These are phyloP conservation scores for Spinellus fusiger DNA, from an alignment of 192 early-diverging fungal species.

Conservation along the genomic window DNA sequence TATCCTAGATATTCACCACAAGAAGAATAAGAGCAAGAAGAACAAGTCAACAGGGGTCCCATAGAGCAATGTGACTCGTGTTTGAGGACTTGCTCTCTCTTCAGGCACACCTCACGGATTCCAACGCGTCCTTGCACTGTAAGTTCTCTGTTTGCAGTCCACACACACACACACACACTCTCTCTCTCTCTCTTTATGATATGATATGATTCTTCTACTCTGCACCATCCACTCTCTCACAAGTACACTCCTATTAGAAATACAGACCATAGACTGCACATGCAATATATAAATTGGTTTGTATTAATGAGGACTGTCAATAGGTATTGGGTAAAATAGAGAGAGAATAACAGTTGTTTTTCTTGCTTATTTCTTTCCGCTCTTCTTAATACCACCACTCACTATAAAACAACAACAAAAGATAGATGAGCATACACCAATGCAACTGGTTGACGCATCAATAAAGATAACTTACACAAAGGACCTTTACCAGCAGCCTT, in stretches of 20 bases:
- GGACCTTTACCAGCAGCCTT: conserved; percentile 64
- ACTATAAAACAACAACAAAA: conserved; percentile 22
- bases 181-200: background rate
- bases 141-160: too few species aligned
- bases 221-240: background rate
- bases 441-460: background rate
- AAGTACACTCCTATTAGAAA: too few species aligned
- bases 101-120: too few species aligned
- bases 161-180: background rate
- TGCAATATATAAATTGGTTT: background rate
- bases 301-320: background rate
- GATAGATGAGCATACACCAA: background rate
- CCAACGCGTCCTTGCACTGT: too few species aligned
- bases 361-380: conserved; percentile 61
- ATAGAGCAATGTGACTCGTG: too few species aligned
- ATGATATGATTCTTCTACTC: background rate
- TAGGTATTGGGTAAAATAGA: background rate
- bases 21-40: too few species aligned
- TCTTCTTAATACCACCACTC: conserved; percentile 72
- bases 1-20: too few species aligned
- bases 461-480: conserved; percentile 36
- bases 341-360: background rate
- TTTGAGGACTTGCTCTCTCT: too few species aligned
- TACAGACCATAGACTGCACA: background rate
- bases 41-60: too few species aligned